These are phyloP conservation scores for Penicillium crystallinum DNA, from an alignment of 495 filamentous ascomycete species.

Conservation along the genomic window DNA sequence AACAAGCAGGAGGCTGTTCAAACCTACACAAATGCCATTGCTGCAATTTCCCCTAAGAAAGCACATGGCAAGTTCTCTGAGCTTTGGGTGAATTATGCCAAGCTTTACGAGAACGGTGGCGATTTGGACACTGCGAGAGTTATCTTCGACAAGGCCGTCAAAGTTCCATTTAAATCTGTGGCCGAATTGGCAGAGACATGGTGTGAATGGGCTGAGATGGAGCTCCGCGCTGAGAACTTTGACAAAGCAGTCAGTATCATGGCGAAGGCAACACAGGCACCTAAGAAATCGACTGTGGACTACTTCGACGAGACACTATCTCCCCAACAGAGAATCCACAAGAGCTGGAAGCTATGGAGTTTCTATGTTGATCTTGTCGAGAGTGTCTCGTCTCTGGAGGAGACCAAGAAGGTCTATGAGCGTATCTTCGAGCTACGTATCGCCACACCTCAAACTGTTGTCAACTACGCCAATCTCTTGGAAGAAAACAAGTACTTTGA, in stretches of 20 bases:
- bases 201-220: slow-evolving; percentile 99
- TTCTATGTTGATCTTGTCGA: slow-evolving; percentile 99
- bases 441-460: slow-evolving; percentile 95
- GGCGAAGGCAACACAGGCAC: slow-evolving; percentile 93
- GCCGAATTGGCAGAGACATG: slow-evolving; percentile 95
- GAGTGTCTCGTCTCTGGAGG: slow-evolving; percentile 83
- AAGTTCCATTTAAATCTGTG: slow-evolving; percentile 93
- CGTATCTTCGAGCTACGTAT: slow-evolving; percentile 97
- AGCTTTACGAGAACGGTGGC: slow-evolving; percentile 88
- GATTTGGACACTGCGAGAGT: slow-evolving; percentile 80
- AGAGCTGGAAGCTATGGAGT: slow-evolving; percentile 99
- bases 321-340: slow-evolving; percentile 94
- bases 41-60: slow-evolving; percentile 88
- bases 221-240: slow-evolving; percentile 91
- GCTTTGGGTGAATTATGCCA: slow-evolving; percentile 95
- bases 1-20: slow-evolving; percentile 88
- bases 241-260: slow-evolving; percentile 92
- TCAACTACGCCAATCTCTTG: slow-evolving; percentile 95
- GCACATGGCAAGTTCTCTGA: slow-evolving; percentile 92
- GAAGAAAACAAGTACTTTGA: slow-evolving; percentile 96
- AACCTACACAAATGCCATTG: slow-evolving; percentile 93
- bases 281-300: slow-evolving; percentile 91
- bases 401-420: slow-evolving; percentile 92
- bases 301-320: slow-evolving; percentile 95
- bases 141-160: slow-evolving; percentile 97